A percentile compares a stretch with the other conserved stretches of the same genome.
Conservation (phyloP, 2,329 filamentous ascomycete genomes). For the Trichoderma aggressivum region DNA sequence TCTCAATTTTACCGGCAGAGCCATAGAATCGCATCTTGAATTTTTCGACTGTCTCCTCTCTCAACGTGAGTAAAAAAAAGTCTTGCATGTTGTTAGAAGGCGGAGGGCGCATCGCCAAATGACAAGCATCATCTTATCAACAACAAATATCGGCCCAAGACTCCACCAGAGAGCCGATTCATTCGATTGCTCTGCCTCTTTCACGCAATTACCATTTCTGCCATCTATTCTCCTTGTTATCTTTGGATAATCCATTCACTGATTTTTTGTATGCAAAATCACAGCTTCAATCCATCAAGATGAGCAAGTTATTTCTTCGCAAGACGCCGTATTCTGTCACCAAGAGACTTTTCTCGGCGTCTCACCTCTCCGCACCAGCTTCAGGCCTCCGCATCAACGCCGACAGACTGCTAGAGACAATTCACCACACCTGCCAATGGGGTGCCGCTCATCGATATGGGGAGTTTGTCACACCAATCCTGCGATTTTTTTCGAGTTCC, state of each 20-base stretch:
- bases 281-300: background rate
- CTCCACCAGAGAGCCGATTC: background rate
- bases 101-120: background rate
- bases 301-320: background rate
- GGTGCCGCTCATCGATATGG: slow-evolving; percentile 30
- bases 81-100: background rate
- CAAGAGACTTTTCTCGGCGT: slow-evolving; percentile 10
- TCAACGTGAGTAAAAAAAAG: background rate
- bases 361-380: background rate
- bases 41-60: background rate
- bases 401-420: slow-evolving; percentile 29
- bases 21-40: background rate
- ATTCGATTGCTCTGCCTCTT: background rate
- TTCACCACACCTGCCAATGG: slow-evolving; percentile 35
- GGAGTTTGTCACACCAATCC: slow-evolving; percentile 23
- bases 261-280: background rate
- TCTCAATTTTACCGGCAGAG: background rate
- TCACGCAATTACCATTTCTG: background rate
- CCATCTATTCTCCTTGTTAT: too few relatives aligned
- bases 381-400: slow-evolving; percentile 28
- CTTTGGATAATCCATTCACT: background rate
- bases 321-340: background rate
- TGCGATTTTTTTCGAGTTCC: too few relatives aligned
- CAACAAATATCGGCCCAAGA: background rate
- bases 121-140: background rate